These are phyloP conservation scores for Hypoxylon rubiginosum DNA, from an alignment of 2,329 filamentous ascomycete genomes.

Conservation along the genomic window DNA sequence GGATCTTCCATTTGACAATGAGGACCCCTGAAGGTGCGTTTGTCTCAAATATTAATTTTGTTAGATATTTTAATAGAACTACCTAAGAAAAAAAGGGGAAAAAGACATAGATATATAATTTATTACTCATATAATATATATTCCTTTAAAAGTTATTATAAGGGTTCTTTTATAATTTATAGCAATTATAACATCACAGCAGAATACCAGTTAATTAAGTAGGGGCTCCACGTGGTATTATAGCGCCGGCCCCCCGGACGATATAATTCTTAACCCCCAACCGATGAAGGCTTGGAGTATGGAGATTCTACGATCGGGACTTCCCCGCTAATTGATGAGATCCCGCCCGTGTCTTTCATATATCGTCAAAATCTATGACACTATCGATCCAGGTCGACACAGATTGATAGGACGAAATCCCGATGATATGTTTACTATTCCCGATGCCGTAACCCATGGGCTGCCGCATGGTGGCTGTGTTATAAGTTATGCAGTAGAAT, in stretches of 20 bases:
- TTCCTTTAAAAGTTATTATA: neutral
- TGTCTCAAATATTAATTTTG: neutral
- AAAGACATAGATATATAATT: neutral
- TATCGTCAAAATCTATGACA: neutral
- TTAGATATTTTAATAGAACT: too few species aligned
- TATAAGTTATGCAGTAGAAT: too few species aligned
- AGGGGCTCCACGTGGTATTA: neutral
- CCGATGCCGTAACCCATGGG: too few species aligned
- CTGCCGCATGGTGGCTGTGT: too few species aligned
- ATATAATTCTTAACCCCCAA: too few species aligned
- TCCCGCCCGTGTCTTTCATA: neutral
- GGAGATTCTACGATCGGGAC: neutral
- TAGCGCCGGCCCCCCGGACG: neutral
- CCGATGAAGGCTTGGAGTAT: too few species aligned
- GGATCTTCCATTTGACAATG: neutral
- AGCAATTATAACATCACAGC: neutral
- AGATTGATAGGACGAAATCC: neutral
- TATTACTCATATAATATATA: neutral
- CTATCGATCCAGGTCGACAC: neutral
- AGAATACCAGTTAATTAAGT: neutral
- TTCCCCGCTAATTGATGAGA: neutral
- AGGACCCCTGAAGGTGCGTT: neutral
- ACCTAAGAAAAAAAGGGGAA: too few species aligned
- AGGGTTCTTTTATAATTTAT: neutral
- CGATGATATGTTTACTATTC: too few species aligned